These are phyloP conservation scores for Schizochytrium sp. DNA, from an alignment of 108 stramenopile species.

Conservation along the genomic window DNA sequence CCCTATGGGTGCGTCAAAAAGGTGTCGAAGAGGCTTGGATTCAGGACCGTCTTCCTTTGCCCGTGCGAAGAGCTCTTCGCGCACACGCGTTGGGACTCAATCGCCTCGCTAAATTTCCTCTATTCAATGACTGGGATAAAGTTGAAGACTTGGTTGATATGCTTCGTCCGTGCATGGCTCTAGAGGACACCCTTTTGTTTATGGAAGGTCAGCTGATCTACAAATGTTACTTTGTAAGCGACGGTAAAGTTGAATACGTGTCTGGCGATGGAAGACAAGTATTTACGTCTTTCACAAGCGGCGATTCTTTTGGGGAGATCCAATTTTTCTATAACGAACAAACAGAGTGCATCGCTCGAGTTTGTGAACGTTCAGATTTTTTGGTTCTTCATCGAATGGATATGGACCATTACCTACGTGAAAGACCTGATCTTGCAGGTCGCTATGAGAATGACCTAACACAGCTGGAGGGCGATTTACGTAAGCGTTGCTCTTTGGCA, in stretches of 20 bases:
- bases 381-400: neutral
- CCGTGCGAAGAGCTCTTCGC: neutral
- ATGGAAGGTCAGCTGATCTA: neutral
- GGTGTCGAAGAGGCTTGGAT: slow-evolving; percentile 44
- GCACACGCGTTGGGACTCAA: neutral
- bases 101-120: neutral
- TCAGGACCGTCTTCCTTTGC: slow-evolving; percentile 3
- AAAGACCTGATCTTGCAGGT: slow-evolving; percentile 12
- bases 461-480: neutral
- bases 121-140: slow-evolving; percentile 4
- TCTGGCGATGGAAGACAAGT: slow-evolving; percentile 22
- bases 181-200: slow-evolving; percentile 1
- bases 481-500: slow-evolving; percentile 1
- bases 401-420: slow-evolving; percentile 4
- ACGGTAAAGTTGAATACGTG: slow-evolving; percentile 24
- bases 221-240: slow-evolving; percentile 33
- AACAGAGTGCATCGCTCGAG: slow-evolving; percentile 44
- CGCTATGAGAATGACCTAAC: neutral
- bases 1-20: slow-evolving; percentile 56
- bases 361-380: neutral
- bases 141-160: slow-evolving; percentile 7
- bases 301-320: slow-evolving; percentile 25
- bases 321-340: slow-evolving; percentile 53
- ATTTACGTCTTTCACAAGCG: neutral
- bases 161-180: slow-evolving; percentile 5